Evolutionary conservation across 2,329 filamentous ascomycete species (phyloP).

Genomic region (Nannizziopsis arthrosporioides): DNA sequence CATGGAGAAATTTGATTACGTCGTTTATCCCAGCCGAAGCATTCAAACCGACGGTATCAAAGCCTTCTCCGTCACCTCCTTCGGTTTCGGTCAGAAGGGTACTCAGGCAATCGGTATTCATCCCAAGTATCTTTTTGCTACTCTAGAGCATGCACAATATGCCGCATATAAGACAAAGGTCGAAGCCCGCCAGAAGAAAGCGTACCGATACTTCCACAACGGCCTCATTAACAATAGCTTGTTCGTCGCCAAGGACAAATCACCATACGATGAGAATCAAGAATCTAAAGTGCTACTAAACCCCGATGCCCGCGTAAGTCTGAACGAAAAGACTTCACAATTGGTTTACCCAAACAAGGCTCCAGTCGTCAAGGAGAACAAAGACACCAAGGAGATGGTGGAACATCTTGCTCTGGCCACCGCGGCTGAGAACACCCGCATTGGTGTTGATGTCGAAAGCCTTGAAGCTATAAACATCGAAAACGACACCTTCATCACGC

Average conservation of each 20-base stretch:
- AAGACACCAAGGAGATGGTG: constrained; percentile 62
- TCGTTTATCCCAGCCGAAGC: constrained; percentile 87
- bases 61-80: constrained; percentile 96
- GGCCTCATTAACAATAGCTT: constrained; percentile 95
- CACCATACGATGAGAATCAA: constrained; percentile 81
- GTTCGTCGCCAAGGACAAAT: constrained; percentile 87
- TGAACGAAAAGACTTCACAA: constrained; percentile 76
- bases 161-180: constrained; percentile 76
- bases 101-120: constrained; percentile 95
- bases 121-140: constrained; percentile 87
- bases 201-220: constrained; percentile 97
- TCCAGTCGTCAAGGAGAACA: constrained; percentile 46
- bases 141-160: constrained; percentile 80
- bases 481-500: constrained; percentile 85
- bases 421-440: constrained; percentile 54
- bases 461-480: constrained; percentile 79
- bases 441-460: constrained; percentile 89
- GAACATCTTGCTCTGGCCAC: constrained; percentile 62
- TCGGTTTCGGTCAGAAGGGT: constrained; percentile 98
- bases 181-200: constrained; percentile 89
- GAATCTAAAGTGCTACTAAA: constrained; percentile 84
- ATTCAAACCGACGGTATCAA: constrained; percentile 98
- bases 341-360: constrained; percentile 61
- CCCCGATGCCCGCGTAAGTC: constrained; percentile 71
- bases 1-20: constrained; percentile 97